phyloP scores from a whole-genome alignment of 2,329 filamentous ascomycete species.

The Colletotrichum kahawae region DNA sequence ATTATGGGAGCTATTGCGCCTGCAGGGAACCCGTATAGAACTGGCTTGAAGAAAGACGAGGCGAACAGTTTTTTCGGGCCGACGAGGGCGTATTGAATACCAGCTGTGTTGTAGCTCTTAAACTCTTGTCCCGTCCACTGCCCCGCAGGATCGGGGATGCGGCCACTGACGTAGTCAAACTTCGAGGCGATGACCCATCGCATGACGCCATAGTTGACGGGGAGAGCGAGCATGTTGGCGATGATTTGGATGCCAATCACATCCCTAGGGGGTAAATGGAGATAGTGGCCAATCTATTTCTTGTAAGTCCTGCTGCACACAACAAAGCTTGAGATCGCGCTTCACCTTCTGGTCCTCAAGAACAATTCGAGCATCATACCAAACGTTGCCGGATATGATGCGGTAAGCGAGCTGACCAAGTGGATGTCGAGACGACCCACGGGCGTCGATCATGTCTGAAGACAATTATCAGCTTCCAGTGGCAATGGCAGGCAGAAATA shows the following conservation, averaged over 20 bases:
- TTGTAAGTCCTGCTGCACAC: neutral
- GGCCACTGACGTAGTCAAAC: conserved; percentile 57
- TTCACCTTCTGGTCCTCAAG: conserved; percentile 51
- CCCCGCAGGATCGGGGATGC: conserved; percentile 55
- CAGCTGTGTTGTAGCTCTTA: conserved; percentile 56
- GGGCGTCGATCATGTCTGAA: conserved; percentile 14
- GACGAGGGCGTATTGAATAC: conserved; percentile 65
- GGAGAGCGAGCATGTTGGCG: conserved; percentile 28
- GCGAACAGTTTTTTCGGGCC: conserved; percentile 49
- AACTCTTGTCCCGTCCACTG: conserved; percentile 67
- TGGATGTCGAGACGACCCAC: conserved; percentile 34
- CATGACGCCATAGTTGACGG: conserved; percentile 66
- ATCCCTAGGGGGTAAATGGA: conserved; percentile 62
- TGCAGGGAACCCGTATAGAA: conserved; percentile 59
- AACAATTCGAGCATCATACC: conserved; percentile 63
- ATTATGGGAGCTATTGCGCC: conserved; percentile 50
- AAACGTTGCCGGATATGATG: conserved; percentile 65
- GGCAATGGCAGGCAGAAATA: no score
- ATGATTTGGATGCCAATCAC: conserved; percentile 53
- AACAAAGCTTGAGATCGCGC: no score
- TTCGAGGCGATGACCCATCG: conserved; percentile 65
- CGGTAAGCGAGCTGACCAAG: conserved; percentile 63
- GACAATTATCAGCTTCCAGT: neutral
- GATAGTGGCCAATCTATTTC: conserved; percentile 67
- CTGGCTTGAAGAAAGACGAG: conserved; percentile 48